These are phyloP conservation scores for Ceratobasidium sp. DNA, from an alignment of 1,284 basidiomycete genomes.

Conservation along the genomic window DNA sequence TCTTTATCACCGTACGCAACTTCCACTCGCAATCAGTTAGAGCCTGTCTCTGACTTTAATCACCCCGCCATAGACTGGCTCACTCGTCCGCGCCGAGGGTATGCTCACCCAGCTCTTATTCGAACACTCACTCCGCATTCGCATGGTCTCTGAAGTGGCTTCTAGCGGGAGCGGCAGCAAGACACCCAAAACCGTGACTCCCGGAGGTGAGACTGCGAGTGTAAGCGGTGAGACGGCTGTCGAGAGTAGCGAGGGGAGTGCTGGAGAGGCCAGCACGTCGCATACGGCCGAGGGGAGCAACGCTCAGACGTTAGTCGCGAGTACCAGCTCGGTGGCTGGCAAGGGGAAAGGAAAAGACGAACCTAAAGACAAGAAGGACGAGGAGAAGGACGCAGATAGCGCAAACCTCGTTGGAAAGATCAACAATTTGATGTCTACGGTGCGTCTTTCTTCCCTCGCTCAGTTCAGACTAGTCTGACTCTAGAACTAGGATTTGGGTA, in stretches of 20 bases:
- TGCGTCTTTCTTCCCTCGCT: background rate
- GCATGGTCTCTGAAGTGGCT: conserved; percentile 56
- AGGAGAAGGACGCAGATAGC: conserved; percentile 47
- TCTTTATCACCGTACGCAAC: conserved; percentile 51
- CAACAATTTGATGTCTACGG: conserved; percentile 62
- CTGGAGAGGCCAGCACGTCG: conserved; percentile 37
- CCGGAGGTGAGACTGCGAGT: conserved; percentile 45
- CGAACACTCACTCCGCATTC: conserved; percentile 73
- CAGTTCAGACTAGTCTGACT: conserved; percentile 52
- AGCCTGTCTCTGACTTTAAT: background rate
- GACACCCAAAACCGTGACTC: conserved; percentile 41
- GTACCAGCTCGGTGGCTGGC: background rate
- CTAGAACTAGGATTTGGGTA: conserved; percentile 62
- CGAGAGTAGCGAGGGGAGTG: conserved; percentile 47
- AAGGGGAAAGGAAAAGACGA: conserved; percentile 46
- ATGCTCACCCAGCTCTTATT: conserved; percentile 77
- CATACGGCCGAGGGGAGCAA: conserved; percentile 37
- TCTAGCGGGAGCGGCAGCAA: background rate
- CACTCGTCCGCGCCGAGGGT: conserved; percentile 65
- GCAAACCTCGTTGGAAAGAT: conserved; percentile 65
- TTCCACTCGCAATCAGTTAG: background rate
- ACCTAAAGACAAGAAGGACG: conserved; percentile 46
- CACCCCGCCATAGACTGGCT: conserved; percentile 48
- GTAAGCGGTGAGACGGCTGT: conserved; percentile 44
- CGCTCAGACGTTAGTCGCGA: conserved; percentile 19